Base-by-base conservation (phyloP, 2,329 filamentous ascomycete genomes). In the Ceratocystis papillata region DNA sequence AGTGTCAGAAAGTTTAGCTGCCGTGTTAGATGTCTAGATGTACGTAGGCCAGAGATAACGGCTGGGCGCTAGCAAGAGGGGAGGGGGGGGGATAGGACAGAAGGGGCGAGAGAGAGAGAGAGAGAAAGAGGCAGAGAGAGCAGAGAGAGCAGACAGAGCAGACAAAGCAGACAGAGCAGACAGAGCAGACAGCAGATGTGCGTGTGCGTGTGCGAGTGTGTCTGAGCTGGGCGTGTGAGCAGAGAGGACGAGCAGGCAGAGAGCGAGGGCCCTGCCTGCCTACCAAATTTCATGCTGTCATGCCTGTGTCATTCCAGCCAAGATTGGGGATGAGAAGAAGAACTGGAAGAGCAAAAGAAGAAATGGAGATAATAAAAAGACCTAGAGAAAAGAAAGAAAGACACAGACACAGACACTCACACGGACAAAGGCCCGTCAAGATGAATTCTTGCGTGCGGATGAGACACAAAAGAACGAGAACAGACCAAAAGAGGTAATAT, bases 401-500 rank as follows among this genome's bases (percentile, higher is more conserved):
- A 55, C 4, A 55, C 10, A 55, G n/a, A 7, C 45, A 46, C n/a
- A 46, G 15, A 46, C 45, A 20, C 46, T 7, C 53, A 57, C 53
- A 30, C 53, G 53, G 53, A 57, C 53, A 57, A 28, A 33, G 33
- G 53, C 53, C 53, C 53, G 53, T 57, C 22, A 57, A 57, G 53
- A 57, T 57, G 53, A 57, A 57, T 57, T 57, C 17, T 28, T 57
- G n/a, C 28, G 25, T 57, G 53, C 25, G 30, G 53, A 57, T 33
- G 53, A 57, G 53, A 57, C 53, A 57, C 25, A 33, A 17, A 1
- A 57, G 50, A 57, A 30, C 15, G 28, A 33, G 53, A 57, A 57
- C 53, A 57, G 53, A 57, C 53, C 53, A 57, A 57, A 57, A 28
- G 15, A 57, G 53, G 53, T 33, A 57, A 33, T 33, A 57, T n/a